These are phyloP conservation scores for Aspergillus homomorphus DNA, from an alignment of 495 filamentous ascomycete genomes.

Conservation along the genomic window DNA sequence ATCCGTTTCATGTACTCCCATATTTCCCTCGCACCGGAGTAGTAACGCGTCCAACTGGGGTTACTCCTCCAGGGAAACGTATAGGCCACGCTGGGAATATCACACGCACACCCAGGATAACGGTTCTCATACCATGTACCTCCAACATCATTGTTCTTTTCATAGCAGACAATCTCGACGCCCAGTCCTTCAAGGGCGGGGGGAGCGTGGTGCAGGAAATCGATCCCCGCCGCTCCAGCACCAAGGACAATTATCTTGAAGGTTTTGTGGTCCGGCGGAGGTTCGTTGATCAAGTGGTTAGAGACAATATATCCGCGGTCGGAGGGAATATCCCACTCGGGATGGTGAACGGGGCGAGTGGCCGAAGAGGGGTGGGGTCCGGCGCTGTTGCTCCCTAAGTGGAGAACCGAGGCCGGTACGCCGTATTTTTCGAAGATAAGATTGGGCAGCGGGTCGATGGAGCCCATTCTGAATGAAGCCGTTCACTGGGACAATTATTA, in stretches of 20 bases:
- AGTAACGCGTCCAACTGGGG: slow-evolving; percentile 49
- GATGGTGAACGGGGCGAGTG: slow-evolving; percentile 6
- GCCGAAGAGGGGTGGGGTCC: slow-evolving; percentile 11
- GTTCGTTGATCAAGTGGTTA: slow-evolving; percentile 12
- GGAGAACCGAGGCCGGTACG: background rate
- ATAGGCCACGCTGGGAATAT: slow-evolving; percentile 30
- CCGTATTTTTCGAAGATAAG: background rate
- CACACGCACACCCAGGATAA: slow-evolving; percentile 55
- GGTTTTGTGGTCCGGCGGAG: background rate
- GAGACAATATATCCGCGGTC: slow-evolving; percentile 6
- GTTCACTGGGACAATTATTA: background rate
- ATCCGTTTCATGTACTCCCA: slow-evolving; percentile 42
- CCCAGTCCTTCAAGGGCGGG: slow-evolving; percentile 2
- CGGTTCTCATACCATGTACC: slow-evolving; percentile 54
- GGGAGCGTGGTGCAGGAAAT: slow-evolving; percentile 14
- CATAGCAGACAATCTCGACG: slow-evolving; percentile 12
- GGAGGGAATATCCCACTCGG: slow-evolving; percentile 14
- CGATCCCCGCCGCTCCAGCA: slow-evolving; percentile 14
- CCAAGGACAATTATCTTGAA: slow-evolving; percentile 15
- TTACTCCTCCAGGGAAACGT: slow-evolving; percentile 37
- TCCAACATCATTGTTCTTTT: slow-evolving; percentile 18
- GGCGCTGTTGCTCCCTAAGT: slow-evolving; percentile 8
- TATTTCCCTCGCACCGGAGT: slow-evolving; percentile 48
- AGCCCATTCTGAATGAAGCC: background rate
- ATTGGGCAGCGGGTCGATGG: background rate